Percentiles rank a stretch among this genome's conserved stretches.
Conservation (phyloP, 306 rosid species). For the Acacia crassicarpa region DNA sequence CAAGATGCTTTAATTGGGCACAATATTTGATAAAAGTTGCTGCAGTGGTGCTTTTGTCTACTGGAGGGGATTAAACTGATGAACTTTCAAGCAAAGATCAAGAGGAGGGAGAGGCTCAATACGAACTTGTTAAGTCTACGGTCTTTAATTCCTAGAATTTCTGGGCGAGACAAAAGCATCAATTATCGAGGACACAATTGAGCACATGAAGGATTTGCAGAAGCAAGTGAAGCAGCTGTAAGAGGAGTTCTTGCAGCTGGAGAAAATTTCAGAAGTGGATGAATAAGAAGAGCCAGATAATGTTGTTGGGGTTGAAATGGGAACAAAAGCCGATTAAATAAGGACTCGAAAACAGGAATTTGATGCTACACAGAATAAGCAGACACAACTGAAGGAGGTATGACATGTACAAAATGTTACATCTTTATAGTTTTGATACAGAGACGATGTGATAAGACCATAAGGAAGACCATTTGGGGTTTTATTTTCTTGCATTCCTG, state of each 20-base stretch:
- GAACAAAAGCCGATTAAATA: conserved; percentile 38
- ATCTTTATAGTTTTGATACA: background rate
- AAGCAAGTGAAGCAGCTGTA: conserved; percentile 74
- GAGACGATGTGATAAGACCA: too few relatives aligned
- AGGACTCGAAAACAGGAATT: conserved; percentile 45
- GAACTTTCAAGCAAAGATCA: conserved; percentile 78
- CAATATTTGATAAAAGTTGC: too few relatives aligned
- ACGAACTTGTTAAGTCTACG: conserved; percentile 70
- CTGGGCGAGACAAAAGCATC: conserved; percentile 83
- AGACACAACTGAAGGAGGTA: conserved; percentile 83
- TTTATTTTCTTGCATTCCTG: too few relatives aligned
- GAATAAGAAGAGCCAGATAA: background rate
- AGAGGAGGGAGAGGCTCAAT: conserved; percentile 86
- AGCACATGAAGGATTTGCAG: conserved; percentile 70
- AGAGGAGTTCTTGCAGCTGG: conserved; percentile 57
- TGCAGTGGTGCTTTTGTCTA: too few relatives aligned
- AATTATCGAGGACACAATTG: conserved; percentile 80
- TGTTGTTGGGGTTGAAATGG: conserved; percentile 6
- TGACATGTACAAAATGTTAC: background rate
- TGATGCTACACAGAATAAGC: conserved; percentile 46
- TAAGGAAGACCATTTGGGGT: too few relatives aligned
- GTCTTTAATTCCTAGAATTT: conserved; percentile 84
- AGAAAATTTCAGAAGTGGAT: conserved; percentile 49
- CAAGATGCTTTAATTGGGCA: too few relatives aligned
- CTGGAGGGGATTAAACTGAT: conserved; percentile 69